Evolutionary conservation across 352 stramenopile species (phyloP).

Genomic region (Pythium phragmitis): DNA sequence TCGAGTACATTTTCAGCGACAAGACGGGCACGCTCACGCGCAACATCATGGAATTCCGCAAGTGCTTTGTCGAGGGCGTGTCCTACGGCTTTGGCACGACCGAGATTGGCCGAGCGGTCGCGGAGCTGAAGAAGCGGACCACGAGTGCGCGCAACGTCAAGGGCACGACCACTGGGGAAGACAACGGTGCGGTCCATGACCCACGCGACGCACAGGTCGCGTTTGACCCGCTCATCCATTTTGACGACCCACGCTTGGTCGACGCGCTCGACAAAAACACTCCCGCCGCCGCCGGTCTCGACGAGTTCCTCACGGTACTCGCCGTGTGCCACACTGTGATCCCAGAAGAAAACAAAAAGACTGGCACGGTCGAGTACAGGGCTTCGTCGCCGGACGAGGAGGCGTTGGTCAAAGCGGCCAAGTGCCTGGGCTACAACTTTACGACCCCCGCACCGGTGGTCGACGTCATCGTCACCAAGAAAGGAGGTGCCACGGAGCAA

Average conservation of each 20-base stretch:
- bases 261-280: constrained; percentile 36
- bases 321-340: constrained; percentile 80
- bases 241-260: constrained; percentile 67
- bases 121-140: constrained; percentile 36
- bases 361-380: constrained; percentile 68
- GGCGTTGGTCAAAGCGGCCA: constrained; percentile 89
- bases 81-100: constrained; percentile 56
- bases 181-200: constrained; percentile 31
- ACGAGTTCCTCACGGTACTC: constrained; percentile 74
- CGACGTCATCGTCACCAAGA: constrained; percentile 52
- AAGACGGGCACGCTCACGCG: constrained; percentile 99
- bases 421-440: constrained; percentile 84
- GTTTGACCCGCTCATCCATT: constrained; percentile 65
- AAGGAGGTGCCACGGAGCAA: constrained; percentile 28
- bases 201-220: constrained; percentile 56
- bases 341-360: constrained; percentile 47
- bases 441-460: constrained; percentile 55
- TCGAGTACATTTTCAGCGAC: constrained; percentile 98
- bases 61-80: constrained; percentile 81
- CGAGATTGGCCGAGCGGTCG: constrained; percentile 29
- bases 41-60: constrained; percentile 98
- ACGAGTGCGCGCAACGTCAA: not conserved
- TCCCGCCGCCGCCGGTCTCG: constrained; percentile 31
- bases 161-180: not conserved
- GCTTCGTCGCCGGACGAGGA: constrained; percentile 92